A percentile compares a stretch with the other conserved stretches of the same genome.
Evolutionary conservation across 192 early-diverging fungal species (phyloP).

Genomic region (Mortierella hygrophila): DNA sequence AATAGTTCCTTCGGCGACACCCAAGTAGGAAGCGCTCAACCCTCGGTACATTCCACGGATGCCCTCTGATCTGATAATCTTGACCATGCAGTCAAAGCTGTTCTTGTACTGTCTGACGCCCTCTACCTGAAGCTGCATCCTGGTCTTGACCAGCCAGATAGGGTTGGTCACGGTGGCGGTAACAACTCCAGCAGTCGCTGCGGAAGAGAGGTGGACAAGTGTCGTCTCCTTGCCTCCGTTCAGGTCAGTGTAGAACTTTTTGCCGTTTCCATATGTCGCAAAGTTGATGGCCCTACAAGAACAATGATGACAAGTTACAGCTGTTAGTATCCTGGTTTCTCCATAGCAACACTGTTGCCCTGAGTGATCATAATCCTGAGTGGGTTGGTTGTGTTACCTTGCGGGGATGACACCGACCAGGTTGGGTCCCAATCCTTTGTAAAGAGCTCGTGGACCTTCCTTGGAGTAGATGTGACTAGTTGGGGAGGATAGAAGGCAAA

Average conservation of each 20-base stretch:
- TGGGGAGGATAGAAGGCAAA: background rate
- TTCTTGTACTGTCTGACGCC: slow-evolving; percentile 71
- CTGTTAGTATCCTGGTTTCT: background rate
- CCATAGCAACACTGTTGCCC: background rate
- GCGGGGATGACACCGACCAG: slow-evolving; percentile 95
- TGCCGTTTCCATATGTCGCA: slow-evolving; percentile 91
- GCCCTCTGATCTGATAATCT: slow-evolving; percentile 85
- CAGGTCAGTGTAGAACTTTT: slow-evolving; percentile 79
- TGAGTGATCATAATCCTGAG: background rate
- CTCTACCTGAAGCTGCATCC: slow-evolving; percentile 88
- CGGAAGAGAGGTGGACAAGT: slow-evolving; percentile 84
- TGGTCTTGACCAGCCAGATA: slow-evolving; percentile 97
- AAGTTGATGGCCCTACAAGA: slow-evolving; percentile 89
- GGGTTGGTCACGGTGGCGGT: slow-evolving; percentile 92
- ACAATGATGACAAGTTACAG: background rate
- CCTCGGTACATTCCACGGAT: slow-evolving; percentile 90
- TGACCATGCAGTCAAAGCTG: slow-evolving; percentile 80
- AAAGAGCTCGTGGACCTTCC: slow-evolving; percentile 89
- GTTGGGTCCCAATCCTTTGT: slow-evolving; percentile 96
- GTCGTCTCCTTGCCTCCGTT: slow-evolving; percentile 85
- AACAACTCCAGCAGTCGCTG: slow-evolving; percentile 78
- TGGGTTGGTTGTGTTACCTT: slow-evolving; percentile 61
- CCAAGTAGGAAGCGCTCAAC: slow-evolving; percentile 89
- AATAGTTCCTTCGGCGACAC: slow-evolving; percentile 89
- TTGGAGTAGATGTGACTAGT: slow-evolving; percentile 70